Base-by-base conservation (phyloP, 495 filamentous ascomycete species). In the Astrothelium macrocarpum region DNA sequence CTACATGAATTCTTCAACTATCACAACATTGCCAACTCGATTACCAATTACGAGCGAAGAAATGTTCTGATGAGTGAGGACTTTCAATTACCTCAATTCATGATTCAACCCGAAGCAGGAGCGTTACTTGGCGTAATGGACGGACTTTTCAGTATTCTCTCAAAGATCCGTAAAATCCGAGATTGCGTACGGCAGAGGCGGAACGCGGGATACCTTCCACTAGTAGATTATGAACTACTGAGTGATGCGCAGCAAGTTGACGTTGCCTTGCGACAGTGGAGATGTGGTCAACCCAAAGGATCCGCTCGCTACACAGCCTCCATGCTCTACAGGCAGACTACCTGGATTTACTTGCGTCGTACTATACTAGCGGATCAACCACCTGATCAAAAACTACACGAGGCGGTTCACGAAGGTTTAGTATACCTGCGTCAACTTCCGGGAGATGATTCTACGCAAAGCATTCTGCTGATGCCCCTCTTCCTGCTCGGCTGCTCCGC, bases 1-100 rank as follows among this genome's bases (percentile, higher is more conserved):
- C 88, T 96, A 67, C 82, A 90, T 73, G 91, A 95, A 73, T 95
- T 95, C 78, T 95, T 95, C 77, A 87, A 90, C 73, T 96, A 95
- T 68, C 89, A 95, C 75, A 88, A 91, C 67, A 85, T 89, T 63
- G 88, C 87, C 31, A 90, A 90, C 70, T 86, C 91, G 43, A 79
- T 95, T 60, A 90, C 92, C 31, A 84, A 84, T 39, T 78, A 87
- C 23, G 79, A 78, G 65, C 76, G 79, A 20, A 80, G 77, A 1
- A 76, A 81, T 14, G 76, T 80, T 12, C 75, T 87, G 12, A 78
- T 78, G 56, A 77, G 81, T 62, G 81, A 85, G 61, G 84, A 85
- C 60, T 83, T 87, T 74, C 78, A 81, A 7, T 78, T 88, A 12
- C 87, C 89, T 2, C 78, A 82, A 61, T 86, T 85, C 59, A 84